Conservation (phyloP, 768 basidiomycete species). For the Mycena albidolilacea region DNA sequence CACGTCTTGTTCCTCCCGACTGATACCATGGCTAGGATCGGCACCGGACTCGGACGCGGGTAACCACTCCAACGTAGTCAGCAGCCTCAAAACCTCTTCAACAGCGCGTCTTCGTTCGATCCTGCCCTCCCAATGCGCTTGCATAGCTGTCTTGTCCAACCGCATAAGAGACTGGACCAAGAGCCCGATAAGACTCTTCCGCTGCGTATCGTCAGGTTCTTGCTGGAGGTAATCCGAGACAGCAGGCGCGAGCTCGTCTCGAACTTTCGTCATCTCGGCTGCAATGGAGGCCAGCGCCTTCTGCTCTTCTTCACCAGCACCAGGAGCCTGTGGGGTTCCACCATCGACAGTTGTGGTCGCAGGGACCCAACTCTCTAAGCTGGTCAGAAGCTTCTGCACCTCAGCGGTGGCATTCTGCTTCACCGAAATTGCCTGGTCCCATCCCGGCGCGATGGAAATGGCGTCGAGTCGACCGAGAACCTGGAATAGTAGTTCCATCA, state of each 20-base stretch:
- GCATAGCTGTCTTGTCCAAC: conserved; percentile 18
- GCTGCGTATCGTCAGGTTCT: conserved; percentile 5
- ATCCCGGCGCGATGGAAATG: conserved; percentile 19
- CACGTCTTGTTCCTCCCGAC: conserved; percentile 20
- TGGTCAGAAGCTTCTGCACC: conserved; percentile 9
- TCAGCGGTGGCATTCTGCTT: background rate
- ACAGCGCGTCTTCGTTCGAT: conserved; percentile 16
- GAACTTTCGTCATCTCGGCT: conserved; percentile 24
- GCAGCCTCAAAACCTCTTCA: conserved; percentile 20
- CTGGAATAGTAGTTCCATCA: conserved; percentile 32
- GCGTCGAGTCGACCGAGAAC: conserved; percentile 28
- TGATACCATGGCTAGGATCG: background rate
- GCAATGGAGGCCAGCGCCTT: conserved; percentile 8
- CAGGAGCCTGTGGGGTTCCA: background rate
- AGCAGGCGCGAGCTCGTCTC: conserved; percentile 22
- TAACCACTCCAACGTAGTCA: conserved; percentile 23
- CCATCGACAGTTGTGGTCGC: background rate
- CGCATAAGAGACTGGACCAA: conserved; percentile 16
- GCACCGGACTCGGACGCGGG: background rate
- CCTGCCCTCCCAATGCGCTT: conserved; percentile 12
- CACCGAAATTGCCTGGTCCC: conserved; percentile 4
- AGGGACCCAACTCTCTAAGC: conserved; percentile 9
- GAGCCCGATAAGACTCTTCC: conserved; percentile 7
- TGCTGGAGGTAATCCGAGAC: conserved; percentile 17
- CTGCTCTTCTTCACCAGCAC: conserved; percentile 20